Conservation (phyloP, 306 rosid species). For the Corylus americana region DNA sequence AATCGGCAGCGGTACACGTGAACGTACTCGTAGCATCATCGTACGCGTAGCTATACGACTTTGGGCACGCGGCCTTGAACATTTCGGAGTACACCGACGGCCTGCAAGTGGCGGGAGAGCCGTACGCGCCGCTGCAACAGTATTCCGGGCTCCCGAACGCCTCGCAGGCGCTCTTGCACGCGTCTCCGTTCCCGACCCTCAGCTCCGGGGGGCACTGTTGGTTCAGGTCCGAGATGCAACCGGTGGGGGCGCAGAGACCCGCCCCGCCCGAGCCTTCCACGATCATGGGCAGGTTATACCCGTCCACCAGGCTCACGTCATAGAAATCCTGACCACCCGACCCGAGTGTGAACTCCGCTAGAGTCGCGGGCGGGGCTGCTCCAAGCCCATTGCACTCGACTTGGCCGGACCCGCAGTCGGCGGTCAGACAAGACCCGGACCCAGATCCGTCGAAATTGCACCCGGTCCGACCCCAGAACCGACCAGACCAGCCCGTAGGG, state of each 20-base stretch:
- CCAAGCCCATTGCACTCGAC: conserved; percentile 92
- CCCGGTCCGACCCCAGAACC: conserved; percentile 89
- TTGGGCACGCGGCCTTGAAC: conserved; percentile 63
- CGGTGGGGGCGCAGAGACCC: conserved; percentile 74
- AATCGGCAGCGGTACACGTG: conserved; percentile 60
- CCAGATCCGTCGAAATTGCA: conserved; percentile 80
- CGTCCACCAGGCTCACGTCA: conserved; percentile 97
- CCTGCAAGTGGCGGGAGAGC: conserved; percentile 46
- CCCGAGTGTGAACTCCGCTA: conserved; percentile 94
- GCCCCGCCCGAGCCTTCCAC: conserved; percentile 86
- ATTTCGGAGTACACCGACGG: conserved; percentile 65
- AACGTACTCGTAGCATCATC: conserved; percentile 63
- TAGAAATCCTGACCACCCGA: conserved; percentile 86
- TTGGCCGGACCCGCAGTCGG: conserved; percentile 83
- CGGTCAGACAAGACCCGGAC: conserved; percentile 76
- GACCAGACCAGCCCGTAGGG: conserved; percentile 97
- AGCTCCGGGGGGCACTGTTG: conserved; percentile 77
- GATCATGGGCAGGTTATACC: conserved; percentile 77
- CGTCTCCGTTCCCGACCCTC: conserved; percentile 60
- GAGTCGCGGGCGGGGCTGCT: conserved; percentile 82
- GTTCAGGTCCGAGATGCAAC: conserved; percentile 84
- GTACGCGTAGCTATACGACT: conserved; percentile 62
- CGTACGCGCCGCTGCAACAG: conserved; percentile 69
- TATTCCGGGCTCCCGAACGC: conserved; percentile 90
- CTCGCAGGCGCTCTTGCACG: conserved; percentile 96